Percentiles rank a stretch among this genome's conserved stretches.
phyloP scores from a whole-genome alignment of 139 green algal genomes.

The Tetratostichococcus sp. region DNA sequence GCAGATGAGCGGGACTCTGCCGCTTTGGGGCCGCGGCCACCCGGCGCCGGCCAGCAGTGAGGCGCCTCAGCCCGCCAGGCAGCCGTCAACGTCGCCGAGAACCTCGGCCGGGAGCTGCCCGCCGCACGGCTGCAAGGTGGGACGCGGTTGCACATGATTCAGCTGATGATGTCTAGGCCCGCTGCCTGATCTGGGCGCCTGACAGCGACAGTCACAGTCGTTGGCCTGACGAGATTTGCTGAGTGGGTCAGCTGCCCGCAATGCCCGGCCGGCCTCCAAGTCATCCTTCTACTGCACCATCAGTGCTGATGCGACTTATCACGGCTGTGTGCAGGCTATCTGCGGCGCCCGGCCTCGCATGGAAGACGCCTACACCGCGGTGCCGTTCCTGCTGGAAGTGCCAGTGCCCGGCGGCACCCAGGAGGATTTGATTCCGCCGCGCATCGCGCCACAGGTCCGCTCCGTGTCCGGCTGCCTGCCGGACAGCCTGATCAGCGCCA shows the following conservation, averaged over 20 bases:
- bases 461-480: neutral
- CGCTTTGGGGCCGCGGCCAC: neutral
- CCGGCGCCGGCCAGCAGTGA: too few relatives aligned
- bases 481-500: neutral
- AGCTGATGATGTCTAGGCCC: neutral
- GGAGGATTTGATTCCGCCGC: constrained; percentile 40
- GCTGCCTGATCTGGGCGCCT: neutral
- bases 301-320: too few relatives aligned
- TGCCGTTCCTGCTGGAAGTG: constrained; percentile 45
- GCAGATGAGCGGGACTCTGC: neutral
- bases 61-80: neutral
- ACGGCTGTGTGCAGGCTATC: constrained; percentile 31
- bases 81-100: neutral
- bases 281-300: too few relatives aligned
- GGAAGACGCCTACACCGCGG: constrained; percentile 60
- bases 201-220: too few relatives aligned
- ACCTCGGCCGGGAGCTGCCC: neutral
- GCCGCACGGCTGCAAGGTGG: neutral
- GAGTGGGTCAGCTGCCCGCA: too few relatives aligned
- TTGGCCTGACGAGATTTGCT: neutral
- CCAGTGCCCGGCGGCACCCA: constrained; percentile 19
- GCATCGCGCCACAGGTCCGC: constrained; percentile 40
- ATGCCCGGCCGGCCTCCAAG: too few relatives aligned
- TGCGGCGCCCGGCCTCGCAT: constrained; percentile 64
- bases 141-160: neutral